phyloP scores from a whole-genome alignment of 345 rosid species.

The Eucalyptus virginea region DNA sequence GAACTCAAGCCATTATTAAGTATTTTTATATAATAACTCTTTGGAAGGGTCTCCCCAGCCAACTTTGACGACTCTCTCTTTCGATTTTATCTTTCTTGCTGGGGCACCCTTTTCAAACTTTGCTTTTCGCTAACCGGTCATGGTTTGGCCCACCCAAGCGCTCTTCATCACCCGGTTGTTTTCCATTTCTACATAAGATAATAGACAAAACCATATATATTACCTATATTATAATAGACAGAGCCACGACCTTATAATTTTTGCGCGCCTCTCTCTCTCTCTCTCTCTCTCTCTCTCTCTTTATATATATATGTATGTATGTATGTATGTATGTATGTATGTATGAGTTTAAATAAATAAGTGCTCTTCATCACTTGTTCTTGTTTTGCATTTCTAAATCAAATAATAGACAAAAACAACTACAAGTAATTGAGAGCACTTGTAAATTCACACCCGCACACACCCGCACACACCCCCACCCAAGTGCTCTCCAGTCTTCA shows the following conservation, averaged over 20 bases:
- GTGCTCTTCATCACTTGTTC: too few species aligned
- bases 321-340: fast-evolving
- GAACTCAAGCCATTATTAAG: not conserved
- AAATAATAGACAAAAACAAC: too few species aligned
- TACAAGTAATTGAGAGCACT: too few species aligned
- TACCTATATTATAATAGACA: not conserved
- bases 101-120: not conserved
- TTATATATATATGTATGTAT: too few species aligned
- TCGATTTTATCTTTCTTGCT: too few species aligned
- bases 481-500: too few species aligned
- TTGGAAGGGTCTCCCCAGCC: not conserved
- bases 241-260: not conserved
- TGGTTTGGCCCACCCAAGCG: not conserved
- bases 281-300: too few species aligned
- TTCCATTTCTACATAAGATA: not conserved
- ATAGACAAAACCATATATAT: not conserved
- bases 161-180: not conserved
- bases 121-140: not conserved
- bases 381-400: too few species aligned
- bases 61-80: not conserved
- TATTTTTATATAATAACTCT: not conserved
- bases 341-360: too few species aligned
- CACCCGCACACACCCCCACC: too few species aligned
- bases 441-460: too few species aligned
- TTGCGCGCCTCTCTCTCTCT: too few species aligned